Base-by-base conservation (phyloP, 148 eudicot genomes). In the Persicaria tinctoria region DNA sequence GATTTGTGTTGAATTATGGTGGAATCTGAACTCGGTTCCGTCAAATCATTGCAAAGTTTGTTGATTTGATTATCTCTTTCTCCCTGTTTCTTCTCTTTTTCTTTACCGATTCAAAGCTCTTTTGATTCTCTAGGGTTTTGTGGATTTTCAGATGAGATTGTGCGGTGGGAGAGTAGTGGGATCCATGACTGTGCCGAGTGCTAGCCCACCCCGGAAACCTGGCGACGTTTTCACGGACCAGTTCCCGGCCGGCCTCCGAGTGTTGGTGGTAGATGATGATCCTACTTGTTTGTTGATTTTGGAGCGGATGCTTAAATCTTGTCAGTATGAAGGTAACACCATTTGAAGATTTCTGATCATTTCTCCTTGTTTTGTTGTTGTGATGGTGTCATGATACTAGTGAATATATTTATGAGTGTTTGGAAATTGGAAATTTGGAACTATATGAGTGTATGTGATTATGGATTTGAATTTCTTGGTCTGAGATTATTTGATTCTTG, bases 211-310 rank as follows among this genome's bases (percentile, higher is more conserved):
- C 73, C 77, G 90, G 82, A 93, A 85, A 81, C 55, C 90, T 73
- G 79, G 73, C 6, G 89, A 85, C 73, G 88, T 46, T 18, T 87
- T 68, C 17, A 62, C 87, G 75, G 70, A 66, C 48, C 89, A 75
- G 73, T 95, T 95, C 83, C 97, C 99, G 73, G 97, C 81, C 47
- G 97, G 98, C 82, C 87, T 95, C 17, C 81, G 94, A 78, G 99
- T 96, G 0, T 91, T 96, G 68, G 88, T 96, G 10, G 97, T 96
- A 9, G 99, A 96, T 78, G 99, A 95, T 84, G 99, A 95, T 85
- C 91, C 91, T 41, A 95, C 94, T 83, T 95, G 99, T 79, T 88
- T 95, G 20, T 92, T 79, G 87, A 92, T 95, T 85, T 87, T 95
- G 68, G 93, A 92, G 73, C 92, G 83, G 86, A 95, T 95, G 99